A percentile compares a stretch with the other conserved stretches of the same genome.
These are phyloP conservation scores for Pseudoneurospora amorphoporcata DNA, from an alignment of 495 filamentous ascomycete species.

Conservation along the genomic window DNA sequence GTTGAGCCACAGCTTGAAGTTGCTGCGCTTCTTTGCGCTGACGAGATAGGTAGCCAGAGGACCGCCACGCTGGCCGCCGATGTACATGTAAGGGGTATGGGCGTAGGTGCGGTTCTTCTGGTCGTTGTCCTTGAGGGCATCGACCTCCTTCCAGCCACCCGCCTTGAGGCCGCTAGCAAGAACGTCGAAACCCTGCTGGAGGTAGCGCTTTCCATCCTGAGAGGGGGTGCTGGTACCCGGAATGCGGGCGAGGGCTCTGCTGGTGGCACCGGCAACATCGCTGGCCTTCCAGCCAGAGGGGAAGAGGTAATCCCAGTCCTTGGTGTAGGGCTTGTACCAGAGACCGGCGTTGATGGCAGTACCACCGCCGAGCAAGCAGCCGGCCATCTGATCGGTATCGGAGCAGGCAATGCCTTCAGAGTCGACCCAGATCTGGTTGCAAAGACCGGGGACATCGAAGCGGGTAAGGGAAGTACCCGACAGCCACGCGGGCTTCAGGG, in stretches of 20 bases:
- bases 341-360: conserved; percentile 63
- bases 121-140: conserved; percentile 48
- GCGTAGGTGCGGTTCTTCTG: conserved; percentile 58
- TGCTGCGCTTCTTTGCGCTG: conserved; percentile 44
- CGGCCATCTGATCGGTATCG: conserved; percentile 63
- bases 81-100: conserved; percentile 61
- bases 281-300: conserved; percentile 60
- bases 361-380: conserved; percentile 68
- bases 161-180: conserved; percentile 42
- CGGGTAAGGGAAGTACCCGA: conserved; percentile 56
- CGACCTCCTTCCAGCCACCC: conserved; percentile 52
- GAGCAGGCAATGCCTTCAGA: conserved; percentile 54
- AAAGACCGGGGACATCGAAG: conserved; percentile 73
- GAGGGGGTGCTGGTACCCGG: conserved; percentile 61
- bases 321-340: conserved; percentile 36
- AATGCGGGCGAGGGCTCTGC: conserved; percentile 55
- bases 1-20: conserved; percentile 59
- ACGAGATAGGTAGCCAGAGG: conserved; percentile 67
- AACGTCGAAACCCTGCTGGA: conserved; percentile 55
- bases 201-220: conserved; percentile 55
- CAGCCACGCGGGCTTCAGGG: conserved; percentile 50
- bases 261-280: conserved; percentile 48
- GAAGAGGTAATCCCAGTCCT: conserved; percentile 68
- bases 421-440: conserved; percentile 58
- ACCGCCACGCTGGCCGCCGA: conserved; percentile 55